phyloP scores from a whole-genome alignment of 2,329 filamentous ascomycete genomes.

The Fusarium proliferatum region DNA sequence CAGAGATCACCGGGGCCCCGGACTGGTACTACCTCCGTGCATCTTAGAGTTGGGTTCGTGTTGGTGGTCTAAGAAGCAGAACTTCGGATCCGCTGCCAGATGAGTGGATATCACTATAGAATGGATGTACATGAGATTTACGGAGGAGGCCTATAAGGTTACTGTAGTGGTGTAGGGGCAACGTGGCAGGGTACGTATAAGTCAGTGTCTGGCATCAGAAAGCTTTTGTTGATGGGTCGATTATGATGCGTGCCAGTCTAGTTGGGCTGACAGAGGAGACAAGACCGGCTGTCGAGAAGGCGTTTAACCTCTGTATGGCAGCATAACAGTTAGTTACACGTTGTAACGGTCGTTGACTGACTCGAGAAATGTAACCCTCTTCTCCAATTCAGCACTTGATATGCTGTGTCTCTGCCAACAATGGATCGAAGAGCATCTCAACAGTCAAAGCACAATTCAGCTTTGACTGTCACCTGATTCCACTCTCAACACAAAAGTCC shows the following conservation, averaged over 20 bases:
- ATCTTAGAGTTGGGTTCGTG: slow-evolving; percentile 9
- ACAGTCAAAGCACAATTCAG: background rate
- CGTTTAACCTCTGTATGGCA: background rate
- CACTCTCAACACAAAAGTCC: background rate
- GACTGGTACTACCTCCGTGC: slow-evolving; percentile 12
- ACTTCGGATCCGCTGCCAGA: slow-evolving; percentile 38
- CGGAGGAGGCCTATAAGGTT: background rate
- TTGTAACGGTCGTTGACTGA: background rate
- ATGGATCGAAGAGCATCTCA: background rate
- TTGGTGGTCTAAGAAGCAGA: slow-evolving; percentile 25
- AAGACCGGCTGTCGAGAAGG: background rate
- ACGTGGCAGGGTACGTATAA: slow-evolving; percentile 16
- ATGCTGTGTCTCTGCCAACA: background rate
- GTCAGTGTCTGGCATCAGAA: background rate
- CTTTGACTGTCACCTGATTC: background rate
- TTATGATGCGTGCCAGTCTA: slow-evolving; percentile 6
- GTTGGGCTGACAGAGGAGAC: background rate
- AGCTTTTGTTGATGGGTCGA: slow-evolving; percentile 19
- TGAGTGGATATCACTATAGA: background rate
- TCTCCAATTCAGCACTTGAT: background rate
- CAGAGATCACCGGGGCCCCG: slow-evolving; percentile 29
- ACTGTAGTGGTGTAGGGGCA: background rate
- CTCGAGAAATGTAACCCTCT: background rate
- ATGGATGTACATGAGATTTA: background rate
- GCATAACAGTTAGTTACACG: background rate